Evolutionary conservation across 257 asterid species (phyloP), one percentile per base, ranked within the genome.

Genomic region (Nemophila menziesii): DNA sequence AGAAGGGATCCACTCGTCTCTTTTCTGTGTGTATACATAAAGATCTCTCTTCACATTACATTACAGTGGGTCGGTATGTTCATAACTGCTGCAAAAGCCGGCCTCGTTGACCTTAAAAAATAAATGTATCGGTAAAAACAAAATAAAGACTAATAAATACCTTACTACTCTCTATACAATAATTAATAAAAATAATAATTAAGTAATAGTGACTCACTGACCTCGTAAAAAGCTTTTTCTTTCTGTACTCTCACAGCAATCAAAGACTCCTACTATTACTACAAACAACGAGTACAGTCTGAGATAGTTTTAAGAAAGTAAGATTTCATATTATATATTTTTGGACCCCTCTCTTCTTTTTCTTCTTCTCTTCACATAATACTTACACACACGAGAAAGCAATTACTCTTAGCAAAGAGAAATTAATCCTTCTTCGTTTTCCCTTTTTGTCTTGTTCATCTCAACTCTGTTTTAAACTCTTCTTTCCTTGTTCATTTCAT

Each of bases 51-150:
- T 37, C 53, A 45, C 33, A 56, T 55, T 24, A 13, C 51, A 29
- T 12, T 15, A 37, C 39, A 6, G 52, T 20, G 22, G 20, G 34
- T 20, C 3, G 48, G 36, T 11, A 10, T 2, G 3, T 29, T 45
- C 16, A 20, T 29, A 5, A 38, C 4, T 15, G 5, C 20, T 12
- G 15, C 44, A 44, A 34, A 43, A 68, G 58, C 52, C 56, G 45
- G 33, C 39, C 51, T 56, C 77, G 82, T 77, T 79, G 93, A 83
- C 90, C 55, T 64, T n/a, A n/a, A n/a, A n/a, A n/a, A n/a, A n/a
- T n/a, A n/a, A n/a, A n/a, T n/a, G n/a, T n/a, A n/a, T n/a, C n/a
- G n/a, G n/a, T n/a, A n/a, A n/a, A 50, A 37, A 11, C 8, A 1
- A 43, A n/a, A 12, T 2, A 10, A n/a, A n/a, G n/a, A n/a, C n/a